Base-by-base conservation (phyloP, 2,329 filamentous ascomycete genomes). In the Paracoccidioides lutzii region DNA sequence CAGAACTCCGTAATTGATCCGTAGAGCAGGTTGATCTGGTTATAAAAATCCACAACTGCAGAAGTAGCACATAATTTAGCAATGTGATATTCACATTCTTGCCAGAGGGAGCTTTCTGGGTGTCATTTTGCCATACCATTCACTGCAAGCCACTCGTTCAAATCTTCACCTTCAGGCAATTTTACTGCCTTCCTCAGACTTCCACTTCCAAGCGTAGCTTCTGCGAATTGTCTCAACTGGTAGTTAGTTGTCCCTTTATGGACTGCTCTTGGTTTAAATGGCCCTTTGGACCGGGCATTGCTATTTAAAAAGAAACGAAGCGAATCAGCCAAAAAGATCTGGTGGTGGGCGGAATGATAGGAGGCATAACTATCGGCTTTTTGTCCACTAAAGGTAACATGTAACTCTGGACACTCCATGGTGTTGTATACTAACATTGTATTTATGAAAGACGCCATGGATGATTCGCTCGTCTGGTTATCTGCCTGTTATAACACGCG, bases 1-100 rank as follows among this genome's bases (percentile, higher is more conserved):
- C 93, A 98, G 74, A 98, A 98, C 70, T 98, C 93, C 58, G 93
- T 98, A 69, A 98, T 98, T 62, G 93, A 93, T 58, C 94, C 94
- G 71, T 98, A 98, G 58, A 98, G 84, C 40, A 98, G 81, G 75
- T 98, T 98, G 78, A 98, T 95, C 74, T 98, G 93, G 77, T 98
- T 98, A 82, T 98, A 98, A 74, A 98, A 98, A 74, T 98, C 93
- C 76, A 98, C 93, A 76, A 98, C 90, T 95, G 63, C 54, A 44
- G 41, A 52, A 22, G 59, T 73, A 73, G 69, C 55, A 52, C 54
- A 40, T 44, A 7, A 46, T 42, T 50, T 46, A 33, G 45, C 53
- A 33, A 33, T 41, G 22, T 22, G 22, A 22, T 22, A 22, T 33
- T 33, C 14, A 22, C 42, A 30, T 28, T 49, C 7, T 45, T 53